Evolutionary conservation across 345 rosid genomes (phyloP), one percentile per base, ranked within the genome.

Genomic region (Populus ilicifolia): DNA sequence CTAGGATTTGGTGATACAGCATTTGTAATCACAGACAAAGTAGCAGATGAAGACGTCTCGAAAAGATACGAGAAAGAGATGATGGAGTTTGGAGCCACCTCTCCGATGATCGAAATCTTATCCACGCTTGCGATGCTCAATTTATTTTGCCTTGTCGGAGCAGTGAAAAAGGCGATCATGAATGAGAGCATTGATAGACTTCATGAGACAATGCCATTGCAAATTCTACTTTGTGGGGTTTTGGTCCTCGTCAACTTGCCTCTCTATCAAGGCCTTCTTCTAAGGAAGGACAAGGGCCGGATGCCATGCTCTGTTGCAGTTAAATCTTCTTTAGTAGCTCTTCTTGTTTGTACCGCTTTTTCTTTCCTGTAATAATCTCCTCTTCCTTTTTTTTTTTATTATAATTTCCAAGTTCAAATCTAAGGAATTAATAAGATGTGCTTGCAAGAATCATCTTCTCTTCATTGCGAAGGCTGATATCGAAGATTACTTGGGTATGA

Each of bases 41-140:
- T 89, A 12, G 83, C 90, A 0, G 90, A 95, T 62, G 88, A 83
- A 69, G 91, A 89, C 18, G 94, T 83, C 14, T 61, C 75, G 2
- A 36, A 67, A 33, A 80, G 97, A 64, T 90, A 90, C 64, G 46
- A 84, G 61, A 71, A 88, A 68, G 96, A 90, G 85, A 79, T 78
- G 25, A 88, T 93, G 88, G 97, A 95, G 74, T 90, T 95, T 18
- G 94, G 98, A 81, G 87, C 80, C 18, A 70, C 89, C 14, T 88
- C 96, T n/a, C 85, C 89, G 0, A 90, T 89, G 93, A 84, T 92
- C 64, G 77, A 81, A 23, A 18, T 89, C 63, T 73, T 95, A 17
- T 88, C 94, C 61, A 87, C 92, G 11, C 70, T 93, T 23, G 97
- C 93, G 4, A n/a, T 88, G 82, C 77, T 91, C 70, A 85, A 95